Evolutionary conservation across 257 asterid genomes (phyloP), one percentile per base, ranked within the genome.

Genomic region (Prunella vulgaris): DNA sequence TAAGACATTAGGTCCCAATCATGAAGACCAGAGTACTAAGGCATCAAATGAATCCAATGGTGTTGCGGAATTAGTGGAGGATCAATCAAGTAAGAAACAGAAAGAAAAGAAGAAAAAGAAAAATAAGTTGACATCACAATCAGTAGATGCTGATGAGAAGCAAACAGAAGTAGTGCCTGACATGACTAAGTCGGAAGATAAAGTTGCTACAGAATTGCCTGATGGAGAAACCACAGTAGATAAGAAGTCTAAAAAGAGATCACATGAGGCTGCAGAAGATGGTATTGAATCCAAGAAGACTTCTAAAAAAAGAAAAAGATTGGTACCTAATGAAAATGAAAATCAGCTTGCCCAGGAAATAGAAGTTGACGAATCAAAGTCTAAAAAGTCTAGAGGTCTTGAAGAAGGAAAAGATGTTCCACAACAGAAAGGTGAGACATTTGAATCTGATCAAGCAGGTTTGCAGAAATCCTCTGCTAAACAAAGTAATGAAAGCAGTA

Each of bases 231-330:
- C 5, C 30, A 13, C 15, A 56, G 44, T 22, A 32, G 57, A 33
- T 64, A 70, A 56, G 58, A 76, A 74, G 66, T 77, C 76, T 74
- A 49, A 53, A 77, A 75, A 69, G 78, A 63, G 62, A 73, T 62
- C 75, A 28, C 35, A 20, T 24, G 78, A 74, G 72, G 65, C 76
- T 57, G 80, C 79, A 53, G 90, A 77, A 37, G 72, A 57, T 74
- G 86, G 64, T 44, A 78, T 49, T 73, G 83, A 83, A 79, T 77
- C 82, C 48, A 63, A 80, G 57, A 77, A 84, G 78, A 78, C 77
- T 60, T 79, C 85, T 53, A 90, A 90, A 82, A 93, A 93, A 81
- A 85, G 95, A 68, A 93, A 88, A 84, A 76, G 85, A 74, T 64
- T 71, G 66, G 74, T 53, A 51, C 15, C 77, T 22, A 84, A 82